Base-by-base conservation (phyloP, 2,329 filamentous ascomycete genomes). In the Esteya vermicola region DNA sequence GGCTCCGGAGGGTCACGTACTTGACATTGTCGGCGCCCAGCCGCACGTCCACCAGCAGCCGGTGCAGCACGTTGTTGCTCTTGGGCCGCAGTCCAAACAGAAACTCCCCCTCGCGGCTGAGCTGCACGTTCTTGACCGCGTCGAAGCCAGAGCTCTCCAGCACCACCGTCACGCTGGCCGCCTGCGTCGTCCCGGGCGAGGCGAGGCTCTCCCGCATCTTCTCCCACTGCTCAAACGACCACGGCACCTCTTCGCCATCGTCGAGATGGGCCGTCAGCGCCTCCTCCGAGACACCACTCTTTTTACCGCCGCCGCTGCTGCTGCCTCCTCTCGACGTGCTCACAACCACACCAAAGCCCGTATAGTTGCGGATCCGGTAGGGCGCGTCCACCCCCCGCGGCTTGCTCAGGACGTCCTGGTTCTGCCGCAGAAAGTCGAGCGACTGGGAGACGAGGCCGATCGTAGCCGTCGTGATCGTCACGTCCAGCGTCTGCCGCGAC, bases 11-110 rank as follows among this genome's bases (percentile, higher is more conserved):
- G 2, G 88, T 98, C 53, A 98, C 93, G 56, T 93, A 93, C 63
- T 98, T 98, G 62, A 98, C 84, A 52, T 96, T 96, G 63, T 98
- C 89, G 1, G 75, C 64, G n/a, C 86, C 91, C 20, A 98, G 70
- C 39, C 75, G 85, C 39, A 98, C 81, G 42, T 98, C 91, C 0
- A 96, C 88, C 20, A 96, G 75, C 16, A 98, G 72, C 19, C 88
- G 81, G 57, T 98, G 93, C 47, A 89, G 70, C 3, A 94, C 71
- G 43, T 82, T 73, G 52, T 94, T 82, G 45, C 85, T 81, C 56
- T 86, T 84, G 3, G 93, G 91, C 43, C 85, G 82, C 34, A 98
- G 68, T 38, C 81, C 85, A 62, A 94, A 98, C 19, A 96, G 59
- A 35, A 79, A 80, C 55, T 98, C 91, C 38, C 93, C 93, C 61